Evolutionary conservation across 1,284 basidiomycete species (phyloP).

Genomic region (Leccinum subspadiceum): DNA sequence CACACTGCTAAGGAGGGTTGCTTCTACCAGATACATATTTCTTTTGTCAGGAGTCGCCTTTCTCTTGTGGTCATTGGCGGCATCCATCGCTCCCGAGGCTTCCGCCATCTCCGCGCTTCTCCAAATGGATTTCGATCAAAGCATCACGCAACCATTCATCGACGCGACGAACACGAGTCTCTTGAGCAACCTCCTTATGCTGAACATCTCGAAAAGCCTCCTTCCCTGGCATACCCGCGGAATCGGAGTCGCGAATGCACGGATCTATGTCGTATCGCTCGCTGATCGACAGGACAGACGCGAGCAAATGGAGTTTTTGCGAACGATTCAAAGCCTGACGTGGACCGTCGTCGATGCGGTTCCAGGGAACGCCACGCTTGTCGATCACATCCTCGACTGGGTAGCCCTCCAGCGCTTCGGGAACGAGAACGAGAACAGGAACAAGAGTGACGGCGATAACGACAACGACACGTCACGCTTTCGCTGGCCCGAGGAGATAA

Average conservation of each 20-base stretch:
- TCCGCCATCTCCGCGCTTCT: constrained; percentile 17
- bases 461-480: constrained; percentile 28
- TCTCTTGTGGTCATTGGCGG: constrained; percentile 25
- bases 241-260: constrained; percentile 21
- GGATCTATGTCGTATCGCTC: constrained; percentile 56
- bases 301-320: constrained; percentile 24
- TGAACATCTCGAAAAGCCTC: constrained; percentile 28
- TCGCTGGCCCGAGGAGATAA: constrained; percentile 46
- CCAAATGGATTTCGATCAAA: constrained; percentile 11
- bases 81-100: constrained; percentile 13
- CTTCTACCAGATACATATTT: constrained; percentile 27
- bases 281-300: constrained; percentile 23
- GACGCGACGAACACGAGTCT: constrained; percentile 10
- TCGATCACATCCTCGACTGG: constrained; percentile 41
- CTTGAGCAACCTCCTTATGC: constrained; percentile 26
- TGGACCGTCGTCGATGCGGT: constrained; percentile 59
- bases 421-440: background rate
- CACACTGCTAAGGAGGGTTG: constrained; percentile 8
- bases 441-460: background rate
- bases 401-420: constrained; percentile 38
- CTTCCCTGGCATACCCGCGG: constrained; percentile 10
- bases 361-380: constrained; percentile 34
- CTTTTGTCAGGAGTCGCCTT: constrained; percentile 24
- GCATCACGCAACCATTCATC: background rate
- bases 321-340: constrained; percentile 32